phyloP scores from a whole-genome alignment of 257 asterid species.

The Haberlea rhodopensis region DNA sequence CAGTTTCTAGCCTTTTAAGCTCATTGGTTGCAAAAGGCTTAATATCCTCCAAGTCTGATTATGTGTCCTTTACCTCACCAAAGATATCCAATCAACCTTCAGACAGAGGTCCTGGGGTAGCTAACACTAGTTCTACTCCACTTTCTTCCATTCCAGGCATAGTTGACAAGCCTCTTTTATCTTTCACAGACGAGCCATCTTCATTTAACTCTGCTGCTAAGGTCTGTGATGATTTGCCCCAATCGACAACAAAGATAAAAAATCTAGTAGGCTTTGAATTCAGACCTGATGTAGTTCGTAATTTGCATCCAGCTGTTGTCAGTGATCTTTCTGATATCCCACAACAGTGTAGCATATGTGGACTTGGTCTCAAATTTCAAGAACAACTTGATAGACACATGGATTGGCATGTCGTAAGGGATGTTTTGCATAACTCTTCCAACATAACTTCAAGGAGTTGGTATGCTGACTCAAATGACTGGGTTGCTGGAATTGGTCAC shows the following conservation, averaged over 20 bases:
- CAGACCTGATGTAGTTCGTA: conserved; percentile 59
- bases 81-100: conserved; percentile 34
- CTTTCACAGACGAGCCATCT: conserved; percentile 30
- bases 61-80: conserved; percentile 29
- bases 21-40: conserved; percentile 77
- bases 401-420: conserved; percentile 69
- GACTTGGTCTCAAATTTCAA: conserved; percentile 53
- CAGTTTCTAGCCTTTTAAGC: conserved; percentile 75
- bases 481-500: conserved; percentile 49
- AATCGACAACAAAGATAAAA: conserved; percentile 36
- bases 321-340: conserved; percentile 59
- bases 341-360: conserved; percentile 59
- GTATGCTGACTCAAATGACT: conserved; percentile 49
- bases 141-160: conserved; percentile 41
- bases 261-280: conserved; percentile 66
- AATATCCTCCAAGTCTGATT: conserved; percentile 58
- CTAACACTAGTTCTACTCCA: conserved; percentile 35
- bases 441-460: conserved; percentile 54
- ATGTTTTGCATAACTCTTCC: conserved; percentile 32
- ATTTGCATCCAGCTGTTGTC: conserved; percentile 58
- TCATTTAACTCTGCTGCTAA: too few relatives aligned
- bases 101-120: conserved; percentile 38
- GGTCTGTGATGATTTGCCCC: conserved; percentile 32
- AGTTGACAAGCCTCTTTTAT: conserved; percentile 31
- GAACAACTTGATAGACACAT: conserved; percentile 67